Base-by-base conservation (phyloP, 164 flowering plant species). In the Nymphaea thermarum region DNA sequence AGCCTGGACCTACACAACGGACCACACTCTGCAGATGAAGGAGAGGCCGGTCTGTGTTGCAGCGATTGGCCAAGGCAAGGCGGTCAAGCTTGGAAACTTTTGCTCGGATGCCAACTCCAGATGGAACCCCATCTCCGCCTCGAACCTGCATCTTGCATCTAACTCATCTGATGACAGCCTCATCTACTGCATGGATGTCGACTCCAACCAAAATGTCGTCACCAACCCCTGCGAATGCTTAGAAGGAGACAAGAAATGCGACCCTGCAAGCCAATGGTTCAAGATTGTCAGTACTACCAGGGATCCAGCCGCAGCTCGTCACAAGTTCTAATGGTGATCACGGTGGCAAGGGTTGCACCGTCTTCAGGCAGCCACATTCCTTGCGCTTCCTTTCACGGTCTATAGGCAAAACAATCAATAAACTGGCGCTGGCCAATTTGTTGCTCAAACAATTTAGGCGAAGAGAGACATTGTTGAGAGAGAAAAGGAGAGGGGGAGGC, bases 231-330 rank as follows among this genome's bases (percentile, higher is more conserved):
- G 73, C 69, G 66, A 66, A 62, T 71, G 70, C 51, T 11, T 66
- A 25, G 43, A 45, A 17, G 47, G 62, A 51, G 70, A 66, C 43
- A 42, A 6, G 36, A 3, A 65, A 2, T 66, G 66, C 63, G 73
- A 71, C n/a, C 70, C 73, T n/a, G 47, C 45, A 2, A 62, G 65
- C 57, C 70, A 72, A 10, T 71, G 73, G 73, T 71, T 71, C 70
- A 62, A 71, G 45, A 16, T 66, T 42, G 64, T 66, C 4, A 17
- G 44, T 7, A 66, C 53, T 43, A 42, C 45, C 14, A 66, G 66
- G 60, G 45, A n/a, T 62, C 64, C 7, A 62, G 16, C 1, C 12
- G 2, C 60, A 25, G 36, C 36, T 25, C 36, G 36, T 25, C 36
- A 25, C 36, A 25, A 25, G 36, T 25, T 25, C 36, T 25, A 25